Conservation (phyloP, 345 rosid genomes). For the Jatropha curcas region DNA sequence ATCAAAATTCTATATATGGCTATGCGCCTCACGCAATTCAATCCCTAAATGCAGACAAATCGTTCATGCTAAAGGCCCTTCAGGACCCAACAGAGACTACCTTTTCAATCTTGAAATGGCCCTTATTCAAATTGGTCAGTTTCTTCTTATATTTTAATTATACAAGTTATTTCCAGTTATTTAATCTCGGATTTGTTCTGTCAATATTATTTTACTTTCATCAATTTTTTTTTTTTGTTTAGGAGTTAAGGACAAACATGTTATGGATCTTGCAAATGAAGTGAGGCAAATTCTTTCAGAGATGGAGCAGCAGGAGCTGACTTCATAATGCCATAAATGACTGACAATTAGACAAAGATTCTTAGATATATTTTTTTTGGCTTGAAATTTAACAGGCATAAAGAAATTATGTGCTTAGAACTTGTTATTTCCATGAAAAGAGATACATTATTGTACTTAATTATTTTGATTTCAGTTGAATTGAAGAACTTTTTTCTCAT, state of each 20-base stretch:
- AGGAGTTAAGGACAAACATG: constrained; percentile 76
- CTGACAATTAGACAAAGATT: not conserved
- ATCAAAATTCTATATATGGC: not conserved
- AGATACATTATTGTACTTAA: not conserved
- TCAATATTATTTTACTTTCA: not conserved
- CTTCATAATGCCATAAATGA: constrained; percentile 7
- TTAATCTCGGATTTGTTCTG: not conserved
- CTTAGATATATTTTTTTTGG: too few species aligned
- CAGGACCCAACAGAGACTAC: constrained; percentile 92
- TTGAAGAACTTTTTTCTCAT: not conserved
- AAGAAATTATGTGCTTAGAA: not conserved
- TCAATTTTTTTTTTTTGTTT: not conserved
- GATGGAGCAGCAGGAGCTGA: constrained; percentile 11
- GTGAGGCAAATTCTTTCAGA: constrained; percentile 58
- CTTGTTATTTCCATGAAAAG: not conserved
- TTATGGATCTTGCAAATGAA: constrained; percentile 67
- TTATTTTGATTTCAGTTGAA: not conserved
- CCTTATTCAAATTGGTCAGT: constrained; percentile 58
- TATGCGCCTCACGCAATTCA: too few species aligned
- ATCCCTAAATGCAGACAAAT: constrained; percentile 54
- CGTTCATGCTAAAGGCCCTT: constrained; percentile 74
- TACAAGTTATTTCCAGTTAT: not conserved
- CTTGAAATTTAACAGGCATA: not conserved
- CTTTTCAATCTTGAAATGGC: constrained; percentile 76
- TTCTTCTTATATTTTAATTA: not conserved